Conservation (phyloP, 1,284 basidiomycete genomes). For the Ustilago nuda region DNA sequence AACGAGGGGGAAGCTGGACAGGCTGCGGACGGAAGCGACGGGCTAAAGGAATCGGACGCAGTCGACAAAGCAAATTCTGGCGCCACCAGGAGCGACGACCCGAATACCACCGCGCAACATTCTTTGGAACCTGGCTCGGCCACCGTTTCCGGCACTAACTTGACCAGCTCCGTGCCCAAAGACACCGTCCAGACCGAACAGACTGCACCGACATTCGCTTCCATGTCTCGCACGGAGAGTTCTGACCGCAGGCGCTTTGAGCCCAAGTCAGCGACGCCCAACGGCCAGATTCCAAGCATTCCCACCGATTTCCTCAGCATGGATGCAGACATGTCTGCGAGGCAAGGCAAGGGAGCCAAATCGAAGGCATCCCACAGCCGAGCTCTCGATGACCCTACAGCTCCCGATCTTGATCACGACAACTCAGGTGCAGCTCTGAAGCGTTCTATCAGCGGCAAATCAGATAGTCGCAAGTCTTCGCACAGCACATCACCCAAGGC, state of each 20-base stretch:
- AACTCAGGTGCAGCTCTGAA: conserved; percentile 9
- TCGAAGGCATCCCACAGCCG: conserved; percentile 4
- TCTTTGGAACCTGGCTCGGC: background rate
- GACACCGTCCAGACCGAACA: background rate
- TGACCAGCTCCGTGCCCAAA: background rate
- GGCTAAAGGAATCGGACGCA: background rate
- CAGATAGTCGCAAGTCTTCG: conserved; percentile 32
- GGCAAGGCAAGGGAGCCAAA: conserved; percentile 16
- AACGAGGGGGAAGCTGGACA: background rate
- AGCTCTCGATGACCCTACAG: conserved; percentile 2
- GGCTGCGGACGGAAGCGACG: background rate
- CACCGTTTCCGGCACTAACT: background rate
- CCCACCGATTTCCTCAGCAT: conserved; percentile 45
- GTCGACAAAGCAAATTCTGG: background rate
- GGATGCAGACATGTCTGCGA: conserved; percentile 21
- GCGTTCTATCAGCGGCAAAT: conserved; percentile 27
- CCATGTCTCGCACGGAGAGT: conserved; percentile 12
- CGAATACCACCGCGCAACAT: background rate
- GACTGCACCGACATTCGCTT: background rate
- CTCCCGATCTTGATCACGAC: conserved; percentile 1
- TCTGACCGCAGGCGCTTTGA: conserved; percentile 27
- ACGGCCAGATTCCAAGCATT: conserved; percentile 38
- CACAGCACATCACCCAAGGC: conserved; percentile 35
- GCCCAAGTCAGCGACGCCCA: conserved; percentile 36
- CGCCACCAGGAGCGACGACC: background rate